Base-by-base conservation (phyloP, 371 early-diverging fungal species). In the Chytridium lagenaria region DNA sequence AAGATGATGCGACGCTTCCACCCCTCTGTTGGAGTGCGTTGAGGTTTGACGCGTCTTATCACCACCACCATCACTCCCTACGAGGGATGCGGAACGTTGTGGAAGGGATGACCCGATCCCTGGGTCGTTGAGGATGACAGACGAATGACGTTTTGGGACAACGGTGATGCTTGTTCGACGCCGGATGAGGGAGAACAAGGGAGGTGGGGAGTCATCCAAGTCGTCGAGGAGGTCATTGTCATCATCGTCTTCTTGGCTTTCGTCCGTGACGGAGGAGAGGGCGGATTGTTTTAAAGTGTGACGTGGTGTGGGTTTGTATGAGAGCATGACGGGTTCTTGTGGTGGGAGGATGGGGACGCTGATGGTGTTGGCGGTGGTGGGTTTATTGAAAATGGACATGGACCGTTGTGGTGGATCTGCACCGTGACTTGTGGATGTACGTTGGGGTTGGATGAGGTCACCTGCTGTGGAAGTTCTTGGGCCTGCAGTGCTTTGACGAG, bases 161-260 rank as follows among this genome's bases (percentile, higher is more conserved):
- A 15, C 23, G 26, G 23, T 52, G 23, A 23, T 15, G 26, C 55
- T 52, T 26, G 55, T 26, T 12, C 55, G 55, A 26, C 55, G 55
- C 5, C 55, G 55, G 26, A 52, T 52, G 23, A 52, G 7, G 26
- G 55, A 5, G 26, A 52, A 52, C 23, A 52, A 23, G 23, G 55
- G 55, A 22, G 55, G 55, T 23, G 55, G 55, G 12, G 26, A 7
- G 12, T 10, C 12, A 23, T 52, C 55, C 19, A 12, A 7, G 7
- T 44, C 44, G 12, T 52, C 55, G 55, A n/a, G n/a, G n/a, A n/a
- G n/a, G n/a, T 52, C 55, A 10, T 52, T 52, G 23, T 52, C 55
- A 15, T 52, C 55, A 5, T 52, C n/a, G 5, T 26, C 55, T 52
- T 52, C 26, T 12, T 52, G n/a, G 26, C 26, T 23, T 52, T 52